Conservation (phyloP, 2,329 filamentous ascomycete genomes). For the Sphaerostilbella broomeana region DNA sequence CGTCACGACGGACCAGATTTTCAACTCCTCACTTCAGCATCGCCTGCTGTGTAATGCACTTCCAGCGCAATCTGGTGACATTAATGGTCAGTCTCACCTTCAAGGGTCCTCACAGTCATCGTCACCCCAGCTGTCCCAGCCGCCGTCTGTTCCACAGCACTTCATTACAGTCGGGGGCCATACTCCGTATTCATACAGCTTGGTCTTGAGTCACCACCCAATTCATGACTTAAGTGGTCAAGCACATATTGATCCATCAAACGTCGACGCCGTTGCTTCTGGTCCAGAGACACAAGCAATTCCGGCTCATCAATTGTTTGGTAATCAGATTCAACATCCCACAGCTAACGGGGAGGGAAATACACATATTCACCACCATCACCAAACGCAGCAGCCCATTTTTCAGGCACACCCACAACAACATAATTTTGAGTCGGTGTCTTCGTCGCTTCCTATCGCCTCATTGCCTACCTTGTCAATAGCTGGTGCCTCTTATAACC, state of each 20-base stretch:
- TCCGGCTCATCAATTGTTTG: background rate
- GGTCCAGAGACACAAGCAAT: background rate
- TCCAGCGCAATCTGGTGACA: background rate
- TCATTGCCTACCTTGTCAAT: background rate
- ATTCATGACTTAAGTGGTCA: background rate
- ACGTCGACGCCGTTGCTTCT: background rate
- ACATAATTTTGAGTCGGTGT: background rate
- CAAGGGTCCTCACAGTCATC: background rate
- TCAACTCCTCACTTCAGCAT: constrained; percentile 10
- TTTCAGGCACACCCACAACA: background rate
- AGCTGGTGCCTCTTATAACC: background rate
- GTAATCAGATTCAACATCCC: background rate
- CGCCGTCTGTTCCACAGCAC: constrained; percentile 4
- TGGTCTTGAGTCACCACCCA: background rate
- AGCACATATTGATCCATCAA: background rate
- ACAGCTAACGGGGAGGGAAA: no score
- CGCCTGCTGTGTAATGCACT: background rate
- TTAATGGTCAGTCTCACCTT: constrained; percentile 1
- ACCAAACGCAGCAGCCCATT: background rate
- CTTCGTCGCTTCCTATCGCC: background rate
- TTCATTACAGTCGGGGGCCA: background rate
- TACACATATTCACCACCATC: no score
- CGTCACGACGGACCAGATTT: background rate
- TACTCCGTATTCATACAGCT: background rate
- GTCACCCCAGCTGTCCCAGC: background rate